phyloP scores from a whole-genome alignment of 306 rosid genomes.

The Argentina anserina region DNA sequence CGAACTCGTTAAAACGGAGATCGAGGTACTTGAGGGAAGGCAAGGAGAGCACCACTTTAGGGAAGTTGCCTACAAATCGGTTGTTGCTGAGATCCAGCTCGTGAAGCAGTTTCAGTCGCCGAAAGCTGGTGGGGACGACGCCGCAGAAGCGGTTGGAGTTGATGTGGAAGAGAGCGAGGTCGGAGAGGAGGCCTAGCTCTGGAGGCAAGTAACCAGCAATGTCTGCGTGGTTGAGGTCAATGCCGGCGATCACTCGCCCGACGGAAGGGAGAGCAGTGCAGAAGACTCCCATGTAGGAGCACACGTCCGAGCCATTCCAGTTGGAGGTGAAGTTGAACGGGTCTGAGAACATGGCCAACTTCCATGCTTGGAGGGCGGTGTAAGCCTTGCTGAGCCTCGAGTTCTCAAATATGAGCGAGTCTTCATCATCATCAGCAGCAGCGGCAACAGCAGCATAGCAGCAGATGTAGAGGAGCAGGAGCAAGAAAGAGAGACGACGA shows the following conservation, averaged over 20 bases:
- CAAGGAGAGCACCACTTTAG: constrained; percentile 22
- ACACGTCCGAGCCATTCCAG: constrained; percentile 28
- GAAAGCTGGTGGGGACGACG: constrained; percentile 18
- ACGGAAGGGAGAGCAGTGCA: constrained; percentile 6
- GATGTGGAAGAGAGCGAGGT: constrained; percentile 29
- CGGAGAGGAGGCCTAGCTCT: constrained; percentile 27
- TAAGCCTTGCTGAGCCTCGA: constrained; percentile 21
- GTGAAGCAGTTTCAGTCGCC: constrained; percentile 21
- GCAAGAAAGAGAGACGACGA: not conserved
- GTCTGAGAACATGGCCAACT: constrained; percentile 28
- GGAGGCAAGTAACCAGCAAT: constrained; percentile 27
- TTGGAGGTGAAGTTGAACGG: constrained; percentile 28
- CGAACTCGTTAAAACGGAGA: constrained; percentile 31
- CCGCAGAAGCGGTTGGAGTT: constrained; percentile 34
- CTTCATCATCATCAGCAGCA: not conserved
- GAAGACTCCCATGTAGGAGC: constrained; percentile 28
- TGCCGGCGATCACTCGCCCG: constrained; percentile 22
- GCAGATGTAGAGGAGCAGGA: constrained; percentile 12
- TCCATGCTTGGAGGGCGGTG: constrained; percentile 32
- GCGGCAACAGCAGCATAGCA: not conserved
- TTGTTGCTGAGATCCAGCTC: constrained; percentile 32
- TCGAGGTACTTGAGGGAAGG: constrained; percentile 30
- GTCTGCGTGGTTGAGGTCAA: constrained; percentile 33
- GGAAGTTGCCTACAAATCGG: constrained; percentile 25
- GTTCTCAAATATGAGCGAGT: constrained; percentile 17